Percentiles rank a stretch among this genome's conserved stretches.
These are phyloP conservation scores for Chrysoporthe austroafricana DNA, from an alignment of 2,329 filamentous ascomycete species.

Conservation along the genomic window DNA sequence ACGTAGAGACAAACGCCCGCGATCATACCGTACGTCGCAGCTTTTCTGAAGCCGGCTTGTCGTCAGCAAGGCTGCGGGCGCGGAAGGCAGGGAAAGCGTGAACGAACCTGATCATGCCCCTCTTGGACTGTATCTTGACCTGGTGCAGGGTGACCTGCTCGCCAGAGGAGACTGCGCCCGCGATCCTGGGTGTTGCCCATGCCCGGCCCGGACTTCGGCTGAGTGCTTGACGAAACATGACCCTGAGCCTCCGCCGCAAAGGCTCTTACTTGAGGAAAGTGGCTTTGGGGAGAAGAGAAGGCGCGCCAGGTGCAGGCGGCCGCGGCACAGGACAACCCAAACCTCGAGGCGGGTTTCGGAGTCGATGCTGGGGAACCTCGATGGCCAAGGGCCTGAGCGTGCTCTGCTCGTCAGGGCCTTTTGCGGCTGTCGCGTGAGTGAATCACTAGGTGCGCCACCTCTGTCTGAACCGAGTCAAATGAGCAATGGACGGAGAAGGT, in stretches of 20 bases:
- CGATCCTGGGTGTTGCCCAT: constrained; percentile 17
- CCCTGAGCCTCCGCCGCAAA: neutral
- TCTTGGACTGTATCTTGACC: constrained; percentile 14
- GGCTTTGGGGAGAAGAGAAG: neutral
- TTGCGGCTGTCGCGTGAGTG: neutral
- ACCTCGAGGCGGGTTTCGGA: neutral
- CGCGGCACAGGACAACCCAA: neutral
- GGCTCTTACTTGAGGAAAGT: no score
- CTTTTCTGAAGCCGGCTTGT: constrained; percentile 7
- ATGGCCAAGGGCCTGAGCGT: neutral
- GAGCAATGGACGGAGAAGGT: constrained; percentile 1
- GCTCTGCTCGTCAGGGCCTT: neutral
- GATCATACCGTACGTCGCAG: constrained; percentile 31
- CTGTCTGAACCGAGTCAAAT: neutral
- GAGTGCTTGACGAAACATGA: constrained; percentile 25
- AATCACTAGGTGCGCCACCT: no score
- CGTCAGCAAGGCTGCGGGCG: neutral
- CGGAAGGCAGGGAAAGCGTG: neutral
- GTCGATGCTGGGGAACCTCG: neutral
- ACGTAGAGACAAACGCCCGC: constrained; percentile 46
- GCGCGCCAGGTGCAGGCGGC: constrained; percentile 13
- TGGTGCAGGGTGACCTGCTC: constrained; percentile 19
- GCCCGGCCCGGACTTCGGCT: constrained; percentile 21
- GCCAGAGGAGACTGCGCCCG: constrained; percentile 15
- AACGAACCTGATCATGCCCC: constrained; percentile 11